Base-by-base conservation (phyloP, 2,329 filamentous ascomycete genomes). In the Microdochium nivale region DNA sequence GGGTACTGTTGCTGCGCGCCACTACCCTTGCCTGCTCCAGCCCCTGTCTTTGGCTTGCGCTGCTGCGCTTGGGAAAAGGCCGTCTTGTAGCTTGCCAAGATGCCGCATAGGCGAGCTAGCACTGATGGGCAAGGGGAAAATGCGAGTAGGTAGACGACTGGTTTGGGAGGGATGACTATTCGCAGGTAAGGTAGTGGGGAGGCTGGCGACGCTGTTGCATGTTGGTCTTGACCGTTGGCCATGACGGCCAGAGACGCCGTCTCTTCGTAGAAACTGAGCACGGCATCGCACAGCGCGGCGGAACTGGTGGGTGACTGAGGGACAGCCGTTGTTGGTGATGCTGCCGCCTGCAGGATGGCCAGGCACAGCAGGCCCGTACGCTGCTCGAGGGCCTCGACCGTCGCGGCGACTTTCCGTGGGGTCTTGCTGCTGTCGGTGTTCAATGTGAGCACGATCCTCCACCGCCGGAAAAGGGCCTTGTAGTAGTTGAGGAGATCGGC, bases 1-100 rank as follows among this genome's bases (percentile, higher is more conserved):
- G 81, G 74, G 55, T 84, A 86, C 46, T 47, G 46, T 11, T 70
- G 65, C 19, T 66, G 64, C 5, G 65, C 57, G 19, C 56, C 55
- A 27, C 57, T 52, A 13, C 52, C 48, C 25, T 57, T 59, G 48
- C 57, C 55, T 13, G 7, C 23, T 13, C 21, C 19, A 13, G 16
- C 13, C 3, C 67, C 47, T 55, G 56, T 61, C 59, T 47, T 57
- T 52, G 59, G 62, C 55, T 62, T 71, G 50, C 61, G 59, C 10
- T 54, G 60, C 52, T 55, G 40, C 62, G 11, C 65, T 75, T 63
- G 51, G 70, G 58, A 70, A 80, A 80, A 52, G 4, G 40, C 81
- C 24, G 75, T 75, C 65, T 94, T 94, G 71, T 90, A 92, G 44
- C 69, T 71, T 2, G 86, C 83, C 25, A 95, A 74, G 25, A 90